Base-by-base conservation (phyloP, 495 filamentous ascomycete species). In the Margaritispora aquatica region DNA sequence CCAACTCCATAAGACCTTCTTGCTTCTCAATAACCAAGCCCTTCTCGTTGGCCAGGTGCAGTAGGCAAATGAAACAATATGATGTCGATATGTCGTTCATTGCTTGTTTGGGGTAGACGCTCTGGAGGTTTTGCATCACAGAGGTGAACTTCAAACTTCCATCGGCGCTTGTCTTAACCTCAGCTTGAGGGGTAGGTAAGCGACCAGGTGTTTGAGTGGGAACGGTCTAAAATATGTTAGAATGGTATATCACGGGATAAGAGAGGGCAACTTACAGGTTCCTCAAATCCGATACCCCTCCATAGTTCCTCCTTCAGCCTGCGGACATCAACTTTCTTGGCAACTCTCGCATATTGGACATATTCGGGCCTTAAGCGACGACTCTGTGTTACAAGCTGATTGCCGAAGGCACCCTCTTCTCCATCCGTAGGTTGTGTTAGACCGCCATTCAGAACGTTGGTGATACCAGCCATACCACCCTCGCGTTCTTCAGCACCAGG, bases 321-420 rank as follows among this genome's bases (percentile, higher is more conserved):
- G 51, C 93, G 79, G 0, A 97, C 92, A 68, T 99, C 95, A n/a
- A 99, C 95, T 77, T 97, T 99, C 82, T 96, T 99, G 15, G 95
- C 95, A 23, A 95, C 88, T 26, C 92, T 81, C 19, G 95, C 95
- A 70, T 96, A 99, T 69, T 96, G 89, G 26, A 99, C 90, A 60
- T 99, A 97, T 70, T 97, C 94, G 0, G 94, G 95, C 63, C 93
- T 74, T 29, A 93, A 69, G 47, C 94, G 76, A 51, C 93, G 74
- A 60, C 79, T 88, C 68, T 93, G 88, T 11, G 93, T 96, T n/a
- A 99, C 91, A 9, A 99, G 78, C 66, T 96, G 90, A 8, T 89
- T 89, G 0, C 94, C 94, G 71, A 96, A 97, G 21, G 88, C 89
- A 47, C 83, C 78, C 44, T 81, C 82, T 17, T 56, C 60, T 17